A percentile compares a stretch with the other conserved stretches of the same genome.
Conservation (phyloP, 2,329 filamentous ascomycete genomes). For the Biscogniauxia mediterranea region DNA sequence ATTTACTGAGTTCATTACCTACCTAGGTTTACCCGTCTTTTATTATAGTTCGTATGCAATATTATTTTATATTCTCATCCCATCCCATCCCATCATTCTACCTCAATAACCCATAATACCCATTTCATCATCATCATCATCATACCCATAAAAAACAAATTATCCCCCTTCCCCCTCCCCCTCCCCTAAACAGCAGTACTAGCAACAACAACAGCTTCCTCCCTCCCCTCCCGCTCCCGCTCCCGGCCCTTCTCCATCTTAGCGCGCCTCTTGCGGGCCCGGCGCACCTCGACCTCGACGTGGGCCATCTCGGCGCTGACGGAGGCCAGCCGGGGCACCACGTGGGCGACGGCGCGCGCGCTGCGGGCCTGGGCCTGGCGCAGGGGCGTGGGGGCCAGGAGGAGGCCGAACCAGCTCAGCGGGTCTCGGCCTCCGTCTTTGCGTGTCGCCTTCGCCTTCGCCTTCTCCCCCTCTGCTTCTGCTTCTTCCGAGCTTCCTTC, state of each 20-base stretch:
- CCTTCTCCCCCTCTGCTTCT: not conserved
- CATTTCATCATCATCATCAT: no score
- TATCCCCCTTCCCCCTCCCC: no score
- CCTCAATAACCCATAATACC: no score
- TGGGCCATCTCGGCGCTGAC: constrained; percentile 59
- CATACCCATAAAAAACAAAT: no score
- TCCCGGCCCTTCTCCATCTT: constrained; percentile 40
- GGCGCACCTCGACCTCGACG: constrained; percentile 68
- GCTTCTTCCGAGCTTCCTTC: constrained; percentile 12
- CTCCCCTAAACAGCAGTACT: no score
- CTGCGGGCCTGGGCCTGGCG: constrained; percentile 60
- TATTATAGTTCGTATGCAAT: no score
- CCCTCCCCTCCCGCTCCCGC: constrained; percentile 1
- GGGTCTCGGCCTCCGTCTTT: constrained; percentile 47
- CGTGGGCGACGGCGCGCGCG: constrained; percentile 51
- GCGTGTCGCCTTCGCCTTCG: no score
- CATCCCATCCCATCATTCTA: no score
- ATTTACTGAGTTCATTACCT: no score
- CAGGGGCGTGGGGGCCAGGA: constrained; percentile 51
- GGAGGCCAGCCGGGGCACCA: constrained; percentile 57
- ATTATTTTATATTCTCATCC: no score
- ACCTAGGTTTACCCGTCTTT: no score
- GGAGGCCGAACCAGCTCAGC: constrained; percentile 55
- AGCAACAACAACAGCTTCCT: no score
- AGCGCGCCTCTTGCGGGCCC: constrained; percentile 54